Conservation (phyloP, 768 basidiomycete genomes). For the Boletus vermiculosoides region DNA sequence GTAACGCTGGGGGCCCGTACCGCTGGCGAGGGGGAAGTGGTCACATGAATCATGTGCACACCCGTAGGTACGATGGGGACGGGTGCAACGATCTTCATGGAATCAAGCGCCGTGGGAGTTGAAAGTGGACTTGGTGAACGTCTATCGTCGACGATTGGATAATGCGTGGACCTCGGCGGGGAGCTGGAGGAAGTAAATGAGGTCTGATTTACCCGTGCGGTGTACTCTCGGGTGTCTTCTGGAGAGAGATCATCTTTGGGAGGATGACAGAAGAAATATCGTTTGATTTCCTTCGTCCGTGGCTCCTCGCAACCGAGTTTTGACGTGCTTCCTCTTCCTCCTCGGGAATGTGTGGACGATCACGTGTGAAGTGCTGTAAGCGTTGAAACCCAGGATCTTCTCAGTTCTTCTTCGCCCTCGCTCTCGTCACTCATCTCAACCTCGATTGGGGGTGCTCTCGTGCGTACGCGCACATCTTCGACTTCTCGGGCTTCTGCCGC, state of each 20-base stretch:
- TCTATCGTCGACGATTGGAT: conserved; percentile 13
- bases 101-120: conserved; percentile 27
- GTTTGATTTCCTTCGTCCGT: conserved; percentile 19
- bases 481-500: conserved; percentile 48
- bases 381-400: conserved; percentile 40
- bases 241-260: conserved; percentile 19
- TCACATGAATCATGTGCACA: conserved; percentile 18
- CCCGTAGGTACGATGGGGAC: conserved; percentile 23
- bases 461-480: conserved; percentile 44
- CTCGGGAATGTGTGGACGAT: conserved; percentile 66
- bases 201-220: conserved; percentile 13
- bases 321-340: conserved; percentile 53
- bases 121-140: conserved; percentile 23
- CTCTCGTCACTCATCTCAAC: conserved; percentile 80
- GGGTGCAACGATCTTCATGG: conserved; percentile 20
- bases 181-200: conserved; percentile 16
- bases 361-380: conserved; percentile 39
- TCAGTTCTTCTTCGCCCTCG: conserved; percentile 62
- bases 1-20: conserved; percentile 19
- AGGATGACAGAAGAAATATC: conserved; percentile 36
- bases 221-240: conserved; percentile 11
- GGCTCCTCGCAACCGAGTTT: conserved; percentile 23
- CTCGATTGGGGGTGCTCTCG: conserved; percentile 60
- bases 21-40: conserved; percentile 18
- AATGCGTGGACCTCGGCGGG: conserved; percentile 19